Conservation (phyloP, 805 yeast genomes). For the Suhomyces sp. region DNA sequence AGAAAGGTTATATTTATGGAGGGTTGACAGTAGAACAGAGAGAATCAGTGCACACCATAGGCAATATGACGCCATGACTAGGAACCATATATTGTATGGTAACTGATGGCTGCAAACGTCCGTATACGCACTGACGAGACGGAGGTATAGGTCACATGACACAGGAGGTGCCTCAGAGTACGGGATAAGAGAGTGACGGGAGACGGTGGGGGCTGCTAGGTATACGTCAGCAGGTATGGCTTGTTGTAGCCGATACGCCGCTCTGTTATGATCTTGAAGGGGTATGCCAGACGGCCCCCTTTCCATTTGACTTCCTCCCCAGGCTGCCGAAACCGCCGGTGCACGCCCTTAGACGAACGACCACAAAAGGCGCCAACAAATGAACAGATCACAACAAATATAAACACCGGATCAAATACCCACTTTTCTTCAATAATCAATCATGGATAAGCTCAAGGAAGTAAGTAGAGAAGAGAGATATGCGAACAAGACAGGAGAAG, state of each 20-base stretch:
- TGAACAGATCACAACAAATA: conserved; percentile 13
- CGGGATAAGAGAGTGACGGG: too few relatives aligned
- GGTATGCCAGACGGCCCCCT: too few relatives aligned
- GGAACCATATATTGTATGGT: background rate
- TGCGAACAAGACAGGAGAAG: too few relatives aligned
- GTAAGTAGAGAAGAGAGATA: conserved; percentile 34
- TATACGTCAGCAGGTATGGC: too few relatives aligned
- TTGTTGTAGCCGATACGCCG: too few relatives aligned
- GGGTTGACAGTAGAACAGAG: too few relatives aligned
- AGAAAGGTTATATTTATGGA: background rate
- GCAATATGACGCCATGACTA: too few relatives aligned
- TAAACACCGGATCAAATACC: conserved; percentile 1
- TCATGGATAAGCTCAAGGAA: conserved; percentile 60
- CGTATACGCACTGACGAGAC: background rate
- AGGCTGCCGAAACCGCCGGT: too few relatives aligned
- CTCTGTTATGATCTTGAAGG: too few relatives aligned
- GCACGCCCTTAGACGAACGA: conserved; percentile 3
- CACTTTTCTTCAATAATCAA: conserved; percentile 4
- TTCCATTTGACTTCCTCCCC: too few relatives aligned
- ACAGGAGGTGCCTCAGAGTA: background rate
- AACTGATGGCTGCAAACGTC: background rate
- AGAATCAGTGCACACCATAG: too few relatives aligned
- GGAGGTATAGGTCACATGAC: background rate
- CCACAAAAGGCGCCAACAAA: conserved; percentile 4
- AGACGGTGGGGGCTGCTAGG: too few relatives aligned